A percentile compares a stretch with the other conserved stretches of the same genome.
Conservation (phyloP, 2,329 filamentous ascomycete genomes). For the Aspergillus ibericus region DNA sequence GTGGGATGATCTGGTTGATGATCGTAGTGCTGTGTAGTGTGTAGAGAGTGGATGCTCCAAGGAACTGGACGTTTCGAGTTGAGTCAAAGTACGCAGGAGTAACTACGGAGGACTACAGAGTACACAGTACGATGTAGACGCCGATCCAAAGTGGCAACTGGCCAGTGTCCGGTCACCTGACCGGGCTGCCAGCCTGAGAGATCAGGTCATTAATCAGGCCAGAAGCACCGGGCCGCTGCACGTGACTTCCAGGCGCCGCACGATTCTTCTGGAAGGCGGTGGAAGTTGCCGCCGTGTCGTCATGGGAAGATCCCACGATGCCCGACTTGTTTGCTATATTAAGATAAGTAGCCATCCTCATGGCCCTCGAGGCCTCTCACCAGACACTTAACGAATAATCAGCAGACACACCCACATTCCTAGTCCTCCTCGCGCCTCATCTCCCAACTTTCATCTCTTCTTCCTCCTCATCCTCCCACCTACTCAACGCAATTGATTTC, state of each 20-base stretch:
- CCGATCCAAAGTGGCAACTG: background rate
- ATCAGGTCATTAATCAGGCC: background rate
- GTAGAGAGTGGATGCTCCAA: background rate
- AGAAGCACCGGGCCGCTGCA: background rate
- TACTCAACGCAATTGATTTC: background rate
- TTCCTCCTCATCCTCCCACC: background rate
- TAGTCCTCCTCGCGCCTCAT: no score
- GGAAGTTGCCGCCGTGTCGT: slow-evolving; percentile 33
- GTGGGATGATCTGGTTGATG: background rate
- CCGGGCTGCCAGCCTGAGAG: background rate
- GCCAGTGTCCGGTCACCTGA: background rate
- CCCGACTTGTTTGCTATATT: no score
- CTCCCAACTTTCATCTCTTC: no score
- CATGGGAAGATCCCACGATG: slow-evolving; percentile 18
- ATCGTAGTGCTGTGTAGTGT: no score
- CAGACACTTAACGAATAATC: background rate
- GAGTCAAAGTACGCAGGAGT: no score
- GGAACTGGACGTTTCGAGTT: background rate
- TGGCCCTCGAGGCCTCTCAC: background rate
- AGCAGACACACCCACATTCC: no score
- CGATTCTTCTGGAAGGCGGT: slow-evolving; percentile 39
- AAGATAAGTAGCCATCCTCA: no score
- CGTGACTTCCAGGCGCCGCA: slow-evolving; percentile 12
- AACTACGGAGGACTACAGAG: no score
- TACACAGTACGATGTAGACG: no score